A percentile compares a stretch with the other conserved stretches of the same genome.
Evolutionary conservation across 805 yeast genomes (phyloP).

Genomic region (Saccharomyces paradoxus): DNA sequence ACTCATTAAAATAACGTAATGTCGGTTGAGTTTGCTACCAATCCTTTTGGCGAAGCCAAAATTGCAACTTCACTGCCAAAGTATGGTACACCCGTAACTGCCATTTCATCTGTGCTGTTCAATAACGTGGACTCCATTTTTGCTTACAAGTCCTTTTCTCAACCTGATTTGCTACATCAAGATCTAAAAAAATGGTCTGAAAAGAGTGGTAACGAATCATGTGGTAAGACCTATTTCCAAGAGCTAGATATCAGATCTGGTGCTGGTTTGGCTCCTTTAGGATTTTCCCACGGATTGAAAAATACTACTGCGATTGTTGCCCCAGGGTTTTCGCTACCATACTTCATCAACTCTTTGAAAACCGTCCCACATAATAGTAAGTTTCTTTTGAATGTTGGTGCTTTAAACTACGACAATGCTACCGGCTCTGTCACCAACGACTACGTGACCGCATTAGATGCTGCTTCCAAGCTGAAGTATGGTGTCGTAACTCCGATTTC

Average conservation of each 20-base stretch:
- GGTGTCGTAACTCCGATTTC: conserved; percentile 64
- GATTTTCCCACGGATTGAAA: conserved; percentile 40
- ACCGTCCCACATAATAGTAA: conserved; percentile 37
- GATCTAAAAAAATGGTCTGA: conserved; percentile 52
- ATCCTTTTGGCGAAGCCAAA: conserved; percentile 56
- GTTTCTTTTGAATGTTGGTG: conserved; percentile 64
- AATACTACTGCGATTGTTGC: conserved; percentile 34
- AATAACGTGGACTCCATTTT: conserved; percentile 47
- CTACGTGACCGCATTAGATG: conserved; percentile 50
- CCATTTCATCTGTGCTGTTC: conserved; percentile 49
- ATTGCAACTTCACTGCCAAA: conserved; percentile 46
- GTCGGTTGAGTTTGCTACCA: conserved; percentile 17
- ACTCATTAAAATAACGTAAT: background rate
- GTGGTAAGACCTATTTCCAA: conserved; percentile 12
- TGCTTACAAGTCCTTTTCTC: conserved; percentile 61
- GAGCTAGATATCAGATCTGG: conserved; percentile 71
- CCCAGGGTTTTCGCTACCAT: conserved; percentile 59
- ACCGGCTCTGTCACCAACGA: conserved; percentile 51
- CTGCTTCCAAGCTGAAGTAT: conserved; percentile 54
- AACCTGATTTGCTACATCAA: conserved; percentile 51
- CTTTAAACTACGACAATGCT: conserved; percentile 57
- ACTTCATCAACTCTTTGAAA: conserved; percentile 56
- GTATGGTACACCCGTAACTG: conserved; percentile 47
- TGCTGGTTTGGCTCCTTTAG: conserved; percentile 71
- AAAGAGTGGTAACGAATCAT: conserved; percentile 10